phyloP scores from a whole-genome alignment of 306 rosid genomes.

The Fagus crenata region DNA sequence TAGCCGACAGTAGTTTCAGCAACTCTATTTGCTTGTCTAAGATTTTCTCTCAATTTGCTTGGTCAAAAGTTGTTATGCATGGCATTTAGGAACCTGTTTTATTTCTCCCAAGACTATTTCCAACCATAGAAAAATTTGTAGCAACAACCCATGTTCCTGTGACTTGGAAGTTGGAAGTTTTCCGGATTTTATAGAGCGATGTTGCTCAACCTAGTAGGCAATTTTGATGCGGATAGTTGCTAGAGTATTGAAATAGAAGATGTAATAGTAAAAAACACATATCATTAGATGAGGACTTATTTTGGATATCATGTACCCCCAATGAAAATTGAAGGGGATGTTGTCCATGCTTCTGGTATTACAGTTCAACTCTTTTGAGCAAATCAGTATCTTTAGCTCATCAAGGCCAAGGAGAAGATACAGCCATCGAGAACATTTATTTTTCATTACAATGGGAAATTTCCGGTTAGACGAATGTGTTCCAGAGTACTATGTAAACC shows the following conservation, averaged over 20 bases:
- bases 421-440: background rate
- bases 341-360: slow-evolving; percentile 26
- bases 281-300: slow-evolving; percentile 29
- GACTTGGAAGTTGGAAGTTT: background rate
- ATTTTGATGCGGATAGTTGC: slow-evolving; percentile 6
- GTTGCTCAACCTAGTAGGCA: slow-evolving; percentile 16
- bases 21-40: too few species aligned
- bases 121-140: background rate
- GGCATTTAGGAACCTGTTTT: too few species aligned
- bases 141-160: background rate
- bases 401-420: background rate
- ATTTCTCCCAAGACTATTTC: background rate
- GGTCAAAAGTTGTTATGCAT: too few species aligned
- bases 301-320: slow-evolving; percentile 32
- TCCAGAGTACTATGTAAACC: slow-evolving; percentile 80
- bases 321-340: slow-evolving; percentile 30
- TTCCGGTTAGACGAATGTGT: slow-evolving; percentile 75
- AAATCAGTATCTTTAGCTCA: slow-evolving; percentile 2
- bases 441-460: slow-evolving; percentile 58
- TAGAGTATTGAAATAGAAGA: slow-evolving; percentile 10
- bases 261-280: slow-evolving; percentile 9
- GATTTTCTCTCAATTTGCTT: too few species aligned
- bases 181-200: background rate
- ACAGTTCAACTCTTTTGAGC: slow-evolving; percentile 27
- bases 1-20: too few species aligned